Conservation (phyloP, 73 alveolate species). For the Paramecium pentaurelia region DNA sequence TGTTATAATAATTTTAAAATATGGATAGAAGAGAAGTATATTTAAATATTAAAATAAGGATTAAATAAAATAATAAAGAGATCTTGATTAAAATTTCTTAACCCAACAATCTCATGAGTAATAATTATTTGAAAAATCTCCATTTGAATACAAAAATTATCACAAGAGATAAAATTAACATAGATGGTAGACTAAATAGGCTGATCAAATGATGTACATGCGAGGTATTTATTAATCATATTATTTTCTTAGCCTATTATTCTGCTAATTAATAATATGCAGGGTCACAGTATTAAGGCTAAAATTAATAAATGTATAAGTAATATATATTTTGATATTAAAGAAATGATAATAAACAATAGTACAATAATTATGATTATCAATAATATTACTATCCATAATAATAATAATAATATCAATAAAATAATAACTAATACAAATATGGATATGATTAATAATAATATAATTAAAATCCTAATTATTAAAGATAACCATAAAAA, state of each 20-base stretch:
- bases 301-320: neutral
- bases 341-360: neutral
- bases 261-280: neutral
- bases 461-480: neutral
- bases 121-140: constrained; percentile 16
- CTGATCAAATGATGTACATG: constrained; percentile 41
- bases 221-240: neutral
- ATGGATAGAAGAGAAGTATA: constrained; percentile 36
- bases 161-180: neutral
- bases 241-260: neutral
- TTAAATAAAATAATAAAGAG: neutral
- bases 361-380: neutral
- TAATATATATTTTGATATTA: neutral
- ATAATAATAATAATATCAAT: neutral
- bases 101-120: constrained; percentile 2
- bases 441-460: neutral
- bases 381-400: neutral
- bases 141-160: constrained; percentile 27
- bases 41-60: neutral
- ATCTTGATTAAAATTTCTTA: neutral
- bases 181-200: neutral
- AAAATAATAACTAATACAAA: neutral
- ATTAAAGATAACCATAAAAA: constrained; percentile 6
- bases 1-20: neutral
- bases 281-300: neutral